phyloP scores from a whole-genome alignment of 805 yeast genomes.

The Priceomyces carsonii region DNA sequence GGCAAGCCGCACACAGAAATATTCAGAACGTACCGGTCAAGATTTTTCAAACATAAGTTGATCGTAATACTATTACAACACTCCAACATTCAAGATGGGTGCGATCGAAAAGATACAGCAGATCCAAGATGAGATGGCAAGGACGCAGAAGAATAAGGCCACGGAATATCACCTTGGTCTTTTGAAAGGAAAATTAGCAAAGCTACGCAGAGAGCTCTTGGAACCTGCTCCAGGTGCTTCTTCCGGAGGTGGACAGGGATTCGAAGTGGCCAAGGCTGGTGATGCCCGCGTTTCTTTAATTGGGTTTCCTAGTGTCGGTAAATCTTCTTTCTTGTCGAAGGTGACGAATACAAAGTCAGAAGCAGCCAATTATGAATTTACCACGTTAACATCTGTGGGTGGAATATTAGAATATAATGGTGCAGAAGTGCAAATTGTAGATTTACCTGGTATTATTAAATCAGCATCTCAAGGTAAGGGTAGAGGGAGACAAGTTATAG shows the following conservation, averaged over 20 bases:
- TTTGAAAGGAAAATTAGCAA: conserved; percentile 90
- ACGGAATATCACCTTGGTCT: conserved; percentile 96
- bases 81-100: conserved; percentile 27
- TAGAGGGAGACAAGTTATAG: conserved; percentile 94
- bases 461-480: conserved; percentile 98
- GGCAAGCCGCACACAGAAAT: no score
- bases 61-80: no score
- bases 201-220: conserved; percentile 84
- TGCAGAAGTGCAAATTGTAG: conserved; percentile 96
- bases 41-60: no score
- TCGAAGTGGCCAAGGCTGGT: conserved; percentile 93
- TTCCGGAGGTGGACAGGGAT: conserved; percentile 80
- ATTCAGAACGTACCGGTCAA: no score
- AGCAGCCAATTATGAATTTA: conserved; percentile 92
- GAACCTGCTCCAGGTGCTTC: conserved; percentile 85
- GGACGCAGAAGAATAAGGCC: conserved; percentile 97
- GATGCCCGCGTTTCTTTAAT: conserved; percentile 94
- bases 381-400: conserved; percentile 95
- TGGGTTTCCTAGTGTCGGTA: conserved; percentile 98
- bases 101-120: conserved; percentile 72
- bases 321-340: conserved; percentile 83
- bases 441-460: conserved; percentile 93
- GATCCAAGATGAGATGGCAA: conserved; percentile 89
- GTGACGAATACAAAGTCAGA: conserved; percentile 93
- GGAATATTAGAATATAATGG: conserved; percentile 95